Percentiles rank a stretch among this genome's conserved stretches.
phyloP scores from a whole-genome alignment of 2,329 filamentous ascomycete species.

The Seiridium unicorne region DNA sequence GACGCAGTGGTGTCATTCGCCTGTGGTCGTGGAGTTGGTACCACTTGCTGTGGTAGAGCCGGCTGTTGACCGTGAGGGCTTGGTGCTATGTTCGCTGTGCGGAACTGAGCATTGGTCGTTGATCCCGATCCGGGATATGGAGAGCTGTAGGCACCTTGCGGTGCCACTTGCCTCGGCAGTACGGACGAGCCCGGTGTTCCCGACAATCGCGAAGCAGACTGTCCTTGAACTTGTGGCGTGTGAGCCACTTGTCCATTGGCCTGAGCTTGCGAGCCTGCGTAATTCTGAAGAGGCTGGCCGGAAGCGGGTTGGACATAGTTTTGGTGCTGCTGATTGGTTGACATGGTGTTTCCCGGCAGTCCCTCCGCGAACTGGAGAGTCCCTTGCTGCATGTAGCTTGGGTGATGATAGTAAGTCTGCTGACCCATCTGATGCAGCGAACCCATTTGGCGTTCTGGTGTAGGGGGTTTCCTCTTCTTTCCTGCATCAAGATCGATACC shows the following conservation, averaged over 20 bases:
- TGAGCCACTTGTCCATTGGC: neutral
- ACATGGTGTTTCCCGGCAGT: conserved; percentile 16
- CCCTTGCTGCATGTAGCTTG: conserved; percentile 23
- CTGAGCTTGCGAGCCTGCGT: neutral
- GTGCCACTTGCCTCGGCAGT: conserved; percentile 19
- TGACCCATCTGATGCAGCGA: conserved; percentile 24
- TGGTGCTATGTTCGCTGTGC: conserved; percentile 17
- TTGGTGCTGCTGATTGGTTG: conserved; percentile 18
- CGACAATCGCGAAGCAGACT: conserved; percentile 27
- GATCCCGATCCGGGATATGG: conserved; percentile 29
- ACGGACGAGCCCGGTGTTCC: conserved; percentile 19
- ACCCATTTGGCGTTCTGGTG: conserved; percentile 43
- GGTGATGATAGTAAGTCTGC: conserved; percentile 27
- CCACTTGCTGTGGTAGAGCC: conserved; percentile 9
- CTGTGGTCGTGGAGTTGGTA: conserved; percentile 13
- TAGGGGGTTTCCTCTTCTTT: conserved; percentile 57
- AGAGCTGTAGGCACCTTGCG: conserved; percentile 29
- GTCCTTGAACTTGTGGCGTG: conserved; percentile 8
- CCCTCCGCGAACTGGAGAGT: conserved; percentile 19
- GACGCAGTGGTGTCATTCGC: conserved; percentile 10
- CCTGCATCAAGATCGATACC: conserved; percentile 59
- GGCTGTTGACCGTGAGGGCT: conserved; percentile 14
- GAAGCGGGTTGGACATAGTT: conserved; percentile 14
- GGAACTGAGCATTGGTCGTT: conserved; percentile 18
- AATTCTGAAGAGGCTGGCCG: conserved; percentile 18